Conservation (phyloP, 1,284 basidiomycete species). For the Lentinula novae-zelandiae region DNA sequence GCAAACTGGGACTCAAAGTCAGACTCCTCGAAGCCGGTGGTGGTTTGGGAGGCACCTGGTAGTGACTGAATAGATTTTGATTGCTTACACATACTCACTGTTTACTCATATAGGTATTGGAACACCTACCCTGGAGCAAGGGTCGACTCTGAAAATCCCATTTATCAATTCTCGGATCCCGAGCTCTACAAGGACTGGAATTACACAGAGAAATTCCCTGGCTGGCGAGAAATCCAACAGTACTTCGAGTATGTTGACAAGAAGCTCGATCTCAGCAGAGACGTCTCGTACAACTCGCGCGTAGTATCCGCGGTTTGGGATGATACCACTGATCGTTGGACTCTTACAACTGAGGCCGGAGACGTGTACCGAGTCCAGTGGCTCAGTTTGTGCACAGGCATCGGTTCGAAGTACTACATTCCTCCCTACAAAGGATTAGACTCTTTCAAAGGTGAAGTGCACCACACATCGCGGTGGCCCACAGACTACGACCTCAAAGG, state of each 20-base stretch:
- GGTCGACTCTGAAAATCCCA: background rate
- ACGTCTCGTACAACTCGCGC: conserved; percentile 22
- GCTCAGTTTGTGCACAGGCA: conserved; percentile 22
- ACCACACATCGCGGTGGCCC: conserved; percentile 24
- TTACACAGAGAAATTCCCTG: conserved; percentile 22
- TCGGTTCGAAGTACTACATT: conserved; percentile 21
- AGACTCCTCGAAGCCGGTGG: conserved; percentile 23
- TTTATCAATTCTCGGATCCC: conserved; percentile 19
- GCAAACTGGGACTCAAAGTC: conserved; percentile 21
- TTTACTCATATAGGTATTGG: conserved; percentile 15
- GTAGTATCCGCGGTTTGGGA: conserved; percentile 23
- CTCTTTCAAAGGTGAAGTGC: conserved; percentile 21
- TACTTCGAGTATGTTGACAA: conserved; percentile 23
- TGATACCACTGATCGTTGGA: conserved; percentile 19
- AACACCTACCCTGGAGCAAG: conserved; percentile 24
- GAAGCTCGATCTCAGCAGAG: conserved; percentile 22
- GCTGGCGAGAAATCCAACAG: conserved; percentile 19
- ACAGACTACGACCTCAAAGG: conserved; percentile 19
- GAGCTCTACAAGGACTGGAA: conserved; percentile 25
- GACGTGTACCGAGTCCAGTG: conserved; percentile 15
- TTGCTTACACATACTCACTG: background rate
- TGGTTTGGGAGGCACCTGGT: conserved; percentile 23
- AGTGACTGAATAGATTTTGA: background rate
- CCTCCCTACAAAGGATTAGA: conserved; percentile 21
- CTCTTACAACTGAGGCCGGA: conserved; percentile 19